Evolutionary conservation across 2,329 filamentous ascomycete species (phyloP), one percentile per base, ranked within the genome.

Genomic region (Fusarium acutatum): DNA sequence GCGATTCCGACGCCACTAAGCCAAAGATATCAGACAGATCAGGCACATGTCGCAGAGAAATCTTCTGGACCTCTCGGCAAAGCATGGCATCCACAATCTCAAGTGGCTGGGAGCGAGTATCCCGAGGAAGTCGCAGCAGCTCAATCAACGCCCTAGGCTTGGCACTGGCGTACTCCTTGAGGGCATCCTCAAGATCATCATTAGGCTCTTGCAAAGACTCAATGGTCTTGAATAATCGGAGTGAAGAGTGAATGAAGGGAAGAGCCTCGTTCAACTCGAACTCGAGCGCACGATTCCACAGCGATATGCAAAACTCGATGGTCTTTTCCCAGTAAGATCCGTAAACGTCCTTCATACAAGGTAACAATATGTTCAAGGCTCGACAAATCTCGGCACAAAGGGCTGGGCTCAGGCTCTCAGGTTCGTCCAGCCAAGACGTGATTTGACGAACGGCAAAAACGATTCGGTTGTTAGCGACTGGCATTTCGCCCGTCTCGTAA

Each of bases 401-500:
- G 61, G 82, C 80, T n/a, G 81, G 78, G 28, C 85, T 82, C 4
- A 89, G 67, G 3, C 82, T 81, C 22, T 86, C 82, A 0, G 84
- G 79, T 1, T 85, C 85, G 20, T 91, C 88, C 0, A 95, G 83
- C 89, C 93, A 95, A 14, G 90, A 88, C 0, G 93, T 88, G 13
- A 97, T 87, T 71, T 95, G 92, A 78, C 93, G 94, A 46, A 96
- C 90, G 14, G 96, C 91, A 82, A 97, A 96, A 1, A 97, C 90
- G 6, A 96, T 82, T 30, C 95, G 89, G 77, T 95, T 91, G 49
- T 87, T 89, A 4, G 88, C 87, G 3, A 91, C 86, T 2, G 90
- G 90, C 13, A 91, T 72, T 68, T 87, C 82, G 6, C 85, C 87
- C 1, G 80, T 54, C 30, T 87, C 84, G 68, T 90, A 92, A 20